A percentile compares a stretch with the other conserved stretches of the same genome.
Evolutionary conservation across 2,329 filamentous ascomycete genomes (phyloP).

Genomic region (Epichloe amarillans): DNA sequence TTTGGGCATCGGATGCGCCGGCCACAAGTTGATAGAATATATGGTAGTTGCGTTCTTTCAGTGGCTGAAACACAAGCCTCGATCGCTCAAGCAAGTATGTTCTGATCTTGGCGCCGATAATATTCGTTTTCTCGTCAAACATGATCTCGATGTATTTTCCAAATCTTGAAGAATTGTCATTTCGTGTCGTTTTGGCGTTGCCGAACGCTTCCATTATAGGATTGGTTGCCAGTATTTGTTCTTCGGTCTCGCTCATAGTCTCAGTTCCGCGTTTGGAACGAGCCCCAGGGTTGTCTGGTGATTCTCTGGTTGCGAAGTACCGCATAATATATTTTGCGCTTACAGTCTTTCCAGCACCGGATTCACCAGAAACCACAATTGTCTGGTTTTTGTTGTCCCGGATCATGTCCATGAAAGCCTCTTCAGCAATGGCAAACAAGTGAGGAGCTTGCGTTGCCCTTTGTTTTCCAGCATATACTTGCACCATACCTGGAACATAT

Average conservation of each 20-base stretch:
- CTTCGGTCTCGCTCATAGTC: constrained; percentile 92
- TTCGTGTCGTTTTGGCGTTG: constrained; percentile 98
- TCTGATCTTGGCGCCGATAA: constrained; percentile 93
- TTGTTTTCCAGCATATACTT: constrained; percentile 95
- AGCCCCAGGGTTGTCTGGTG: constrained; percentile 72
- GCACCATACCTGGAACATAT: constrained; percentile 99
- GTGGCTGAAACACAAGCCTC: constrained; percentile 87
- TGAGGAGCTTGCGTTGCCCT: constrained; percentile 93
- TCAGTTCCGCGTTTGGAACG: constrained; percentile 63
- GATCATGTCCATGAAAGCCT: constrained; percentile 99
- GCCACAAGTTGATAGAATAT: constrained; percentile 97
- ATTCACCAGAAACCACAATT: constrained; percentile 97
- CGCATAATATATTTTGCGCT: constrained; percentile 99
- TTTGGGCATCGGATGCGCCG: constrained; percentile 74
- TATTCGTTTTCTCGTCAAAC: constrained; percentile 91
- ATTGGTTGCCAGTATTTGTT: constrained; percentile 95
- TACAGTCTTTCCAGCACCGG: constrained; percentile 96
- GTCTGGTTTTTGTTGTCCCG: constrained; percentile 94
- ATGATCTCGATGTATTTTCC: constrained; percentile 99
- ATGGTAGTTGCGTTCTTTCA: constrained; percentile 98
- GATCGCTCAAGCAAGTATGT: constrained; percentile 93
- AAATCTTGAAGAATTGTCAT: constrained; percentile 97
- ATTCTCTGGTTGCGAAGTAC: constrained; percentile 95
- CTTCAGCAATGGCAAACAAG: constrained; percentile 96
- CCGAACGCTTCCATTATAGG: constrained; percentile 99